Conservation (phyloP, 352 stramenopile species). For the Globisporangium radiosum region DNA sequence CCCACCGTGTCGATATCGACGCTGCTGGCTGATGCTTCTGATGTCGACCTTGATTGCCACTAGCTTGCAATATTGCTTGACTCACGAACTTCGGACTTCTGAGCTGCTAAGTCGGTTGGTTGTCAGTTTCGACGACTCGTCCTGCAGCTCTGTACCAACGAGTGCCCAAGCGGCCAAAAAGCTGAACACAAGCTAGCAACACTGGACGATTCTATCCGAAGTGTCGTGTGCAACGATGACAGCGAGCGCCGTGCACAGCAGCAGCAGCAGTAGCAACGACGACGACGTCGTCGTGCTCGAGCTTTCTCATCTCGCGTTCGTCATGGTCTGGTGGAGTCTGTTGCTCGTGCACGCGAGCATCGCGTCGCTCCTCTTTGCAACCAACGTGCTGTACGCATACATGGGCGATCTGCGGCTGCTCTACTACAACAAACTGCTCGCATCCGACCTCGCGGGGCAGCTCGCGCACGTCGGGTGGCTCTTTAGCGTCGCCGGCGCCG, state of each 20-base stretch:
- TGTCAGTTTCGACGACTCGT: too few relatives aligned
- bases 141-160: too few relatives aligned
- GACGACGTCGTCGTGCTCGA: constrained; percentile 13
- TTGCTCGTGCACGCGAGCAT: constrained; percentile 19
- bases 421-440: constrained; percentile 41
- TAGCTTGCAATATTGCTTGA: too few relatives aligned
- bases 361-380: constrained; percentile 21
- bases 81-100: too few relatives aligned
- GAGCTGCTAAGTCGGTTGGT: too few relatives aligned
- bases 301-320: constrained; percentile 15
- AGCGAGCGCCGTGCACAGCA: neutral
- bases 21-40: too few relatives aligned
- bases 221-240: neutral
- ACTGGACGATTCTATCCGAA: neutral
- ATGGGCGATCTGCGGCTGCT: constrained; percentile 21
- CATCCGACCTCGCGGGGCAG: constrained; percentile 17
- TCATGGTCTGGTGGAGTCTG: constrained; percentile 18
- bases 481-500: constrained; percentile 15
- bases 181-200: neutral
- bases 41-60: too few relatives aligned
- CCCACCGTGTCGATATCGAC: too few relatives aligned
- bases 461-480: constrained; percentile 21
- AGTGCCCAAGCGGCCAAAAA: too few relatives aligned
- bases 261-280: neutral
- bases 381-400: constrained; percentile 24